Conservation (phyloP, 2,329 filamentous ascomycete genomes). For the Reticulascus tulasneorum region DNA sequence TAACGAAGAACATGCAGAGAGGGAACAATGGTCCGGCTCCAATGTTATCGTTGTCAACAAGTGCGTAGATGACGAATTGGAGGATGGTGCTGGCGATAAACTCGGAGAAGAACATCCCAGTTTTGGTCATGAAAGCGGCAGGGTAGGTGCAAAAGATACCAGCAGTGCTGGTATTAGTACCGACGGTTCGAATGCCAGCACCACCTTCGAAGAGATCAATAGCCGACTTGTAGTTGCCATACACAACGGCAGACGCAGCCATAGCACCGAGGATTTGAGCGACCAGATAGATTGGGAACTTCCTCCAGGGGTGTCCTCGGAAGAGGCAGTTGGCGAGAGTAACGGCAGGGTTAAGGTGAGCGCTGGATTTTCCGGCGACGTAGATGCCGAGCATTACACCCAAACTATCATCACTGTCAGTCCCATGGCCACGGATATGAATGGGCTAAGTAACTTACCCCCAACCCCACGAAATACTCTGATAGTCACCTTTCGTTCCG, state of each 20-base stretch:
- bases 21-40: slow-evolving; percentile 57
- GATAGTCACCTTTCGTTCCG: slow-evolving; percentile 41
- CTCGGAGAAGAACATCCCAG: slow-evolving; percentile 68
- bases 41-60: slow-evolving; percentile 55
- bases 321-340: slow-evolving; percentile 67
- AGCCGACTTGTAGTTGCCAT: slow-evolving; percentile 60
- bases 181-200: slow-evolving; percentile 57
- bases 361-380: slow-evolving; percentile 60
- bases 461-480: slow-evolving; percentile 48
- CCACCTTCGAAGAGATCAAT: slow-evolving; percentile 63
- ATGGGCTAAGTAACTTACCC: slow-evolving; percentile 31
- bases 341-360: slow-evolving; percentile 68
- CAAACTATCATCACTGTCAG: slow-evolving; percentile 34
- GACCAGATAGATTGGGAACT: slow-evolving; percentile 63
- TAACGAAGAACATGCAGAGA: slow-evolving; percentile 64
- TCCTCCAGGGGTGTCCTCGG: slow-evolving; percentile 64
- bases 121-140: slow-evolving; percentile 59
- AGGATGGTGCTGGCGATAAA: slow-evolving; percentile 64
- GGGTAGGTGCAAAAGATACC: slow-evolving; percentile 74
- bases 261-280: slow-evolving; percentile 67
- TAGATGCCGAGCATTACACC: slow-evolving; percentile 69
- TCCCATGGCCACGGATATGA: not conserved
- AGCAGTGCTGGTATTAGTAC: slow-evolving; percentile 55
- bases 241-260: slow-evolving; percentile 54
- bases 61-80: slow-evolving; percentile 68